Evolutionary conservation across 371 early-diverging fungal genomes (phyloP), one percentile per base, ranked within the genome.

Genomic region (Quaeritorhiza haematococci): DNA sequence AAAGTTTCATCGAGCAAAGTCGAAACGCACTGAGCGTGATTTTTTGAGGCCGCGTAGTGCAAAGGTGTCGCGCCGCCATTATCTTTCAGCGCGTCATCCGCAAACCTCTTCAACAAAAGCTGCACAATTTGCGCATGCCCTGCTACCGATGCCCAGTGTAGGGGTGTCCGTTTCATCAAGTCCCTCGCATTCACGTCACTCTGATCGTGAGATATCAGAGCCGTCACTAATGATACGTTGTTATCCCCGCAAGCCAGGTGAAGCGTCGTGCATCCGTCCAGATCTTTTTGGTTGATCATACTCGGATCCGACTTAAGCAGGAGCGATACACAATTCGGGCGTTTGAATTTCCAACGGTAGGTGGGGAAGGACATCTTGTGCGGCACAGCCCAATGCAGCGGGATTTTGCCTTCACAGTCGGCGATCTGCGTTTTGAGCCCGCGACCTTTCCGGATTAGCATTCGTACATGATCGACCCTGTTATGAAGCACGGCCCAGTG

Each of bases 61-160:
- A 48, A 48, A 48, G 48, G 15, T 19, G 48, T 48, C 21, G 48
- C 48, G 21, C 48, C 48, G 13, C 13, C 13, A 26, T 13, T 13
- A 48, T 48, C 48, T 13, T 13, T 15, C 38, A 48, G 15, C 10
- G 48, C 21, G 19, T 48, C 48, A 48, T 48, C 48, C 19, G 15
- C 48, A 48, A 10, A 26, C 13, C 13, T 48, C 26, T 21, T 17
- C 13, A 48, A 48, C 38, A 48, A 38, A 26, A 48, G 13, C 19
- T 48, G 10, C 48, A 48, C 10, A 21, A 48, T 23, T 48, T 21
- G 21, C 13, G 24, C 21, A 23, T 48, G 38, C 10, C 48, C 48
- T 48, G 48, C 48, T 17, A 23, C 48, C 48, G 48, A 10, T 48
- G 48, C 48, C 13, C 13, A 26, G 24, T 48, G 48, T 38, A 48